Evolutionary conservation across 345 rosid species (phyloP).

Genomic region (Rhodomyrtus tomentosa): DNA sequence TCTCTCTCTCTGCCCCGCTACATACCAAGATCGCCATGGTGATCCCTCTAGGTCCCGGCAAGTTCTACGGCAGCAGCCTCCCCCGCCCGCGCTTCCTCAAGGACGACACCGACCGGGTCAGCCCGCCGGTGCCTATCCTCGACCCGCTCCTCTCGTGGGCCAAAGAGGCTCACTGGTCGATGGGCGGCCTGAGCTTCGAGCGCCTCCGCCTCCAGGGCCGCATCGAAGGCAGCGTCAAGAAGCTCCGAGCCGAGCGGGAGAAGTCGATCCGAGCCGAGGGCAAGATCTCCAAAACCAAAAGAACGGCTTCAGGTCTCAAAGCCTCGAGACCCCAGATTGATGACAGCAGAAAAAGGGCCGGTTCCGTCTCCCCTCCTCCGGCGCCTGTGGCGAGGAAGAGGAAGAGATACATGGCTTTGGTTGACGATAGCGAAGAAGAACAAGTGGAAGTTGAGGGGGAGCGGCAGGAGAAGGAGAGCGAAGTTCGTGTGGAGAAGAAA

Average conservation of each 20-base stretch:
- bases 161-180: constrained; percentile 91
- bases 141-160: constrained; percentile 93
- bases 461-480: not conserved
- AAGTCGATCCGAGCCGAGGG: not conserved
- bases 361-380: constrained; percentile 44
- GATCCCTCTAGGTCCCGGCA: constrained; percentile 40
- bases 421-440: constrained; percentile 19
- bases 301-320: not conserved
- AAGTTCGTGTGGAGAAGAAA: constrained; percentile 4
- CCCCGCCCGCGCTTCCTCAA: constrained; percentile 80
- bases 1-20: not conserved
- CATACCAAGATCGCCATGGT: constrained; percentile 17
- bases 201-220: constrained; percentile 91
- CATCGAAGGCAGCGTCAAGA: constrained; percentile 60
- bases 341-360: constrained; percentile 9
- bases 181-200: constrained; percentile 83
- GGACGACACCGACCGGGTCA: constrained; percentile 41
- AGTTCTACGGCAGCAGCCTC: constrained; percentile 86
- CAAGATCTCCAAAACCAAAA: not conserved
- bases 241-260: constrained; percentile 46
- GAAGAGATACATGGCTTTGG: constrained; percentile 33
- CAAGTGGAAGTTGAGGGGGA: constrained; percentile 8
- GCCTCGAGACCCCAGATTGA: not conserved
- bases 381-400: constrained; percentile 52
- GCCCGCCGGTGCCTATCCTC: constrained; percentile 56